Percentiles rank a stretch among this genome's conserved stretches.
Conservation (phyloP, 2,329 filamentous ascomycete genomes). For the Penicillium sp. region DNA sequence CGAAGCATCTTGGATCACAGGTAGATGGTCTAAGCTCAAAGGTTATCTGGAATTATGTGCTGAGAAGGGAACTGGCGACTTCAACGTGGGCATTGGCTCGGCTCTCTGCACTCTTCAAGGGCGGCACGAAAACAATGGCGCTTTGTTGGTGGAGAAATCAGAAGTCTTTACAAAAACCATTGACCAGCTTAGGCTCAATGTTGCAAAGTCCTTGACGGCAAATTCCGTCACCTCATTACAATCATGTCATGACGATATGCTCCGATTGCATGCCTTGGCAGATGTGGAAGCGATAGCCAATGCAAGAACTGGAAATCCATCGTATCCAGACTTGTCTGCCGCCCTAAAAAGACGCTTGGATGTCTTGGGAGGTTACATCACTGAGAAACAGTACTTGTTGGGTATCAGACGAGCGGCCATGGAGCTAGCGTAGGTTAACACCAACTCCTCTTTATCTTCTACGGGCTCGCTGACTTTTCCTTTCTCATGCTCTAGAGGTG, state of each 20-base stretch:
- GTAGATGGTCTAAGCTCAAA: constrained; percentile 74
- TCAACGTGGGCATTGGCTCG: constrained; percentile 78
- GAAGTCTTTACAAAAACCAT: constrained; percentile 59
- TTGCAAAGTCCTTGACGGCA: constrained; percentile 72
- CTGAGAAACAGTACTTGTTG: constrained; percentile 91
- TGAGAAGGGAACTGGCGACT: constrained; percentile 57
- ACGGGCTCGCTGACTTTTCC: constrained; percentile 23
- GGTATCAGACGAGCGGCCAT: constrained; percentile 84
- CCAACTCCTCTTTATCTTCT: constrained; percentile 2
- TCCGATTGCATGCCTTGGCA: constrained; percentile 82
- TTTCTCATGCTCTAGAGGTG: constrained; percentile 29
- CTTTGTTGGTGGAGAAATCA: constrained; percentile 46
- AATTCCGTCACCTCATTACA: constrained; percentile 79
- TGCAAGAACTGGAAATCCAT: constrained; percentile 34
- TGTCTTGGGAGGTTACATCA: constrained; percentile 81
- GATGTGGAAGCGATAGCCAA: constrained; percentile 79
- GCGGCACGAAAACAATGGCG: constrained; percentile 42
- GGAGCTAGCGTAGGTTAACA: constrained; percentile 59
- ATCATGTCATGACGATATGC: constrained; percentile 78
- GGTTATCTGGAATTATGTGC: constrained; percentile 58
- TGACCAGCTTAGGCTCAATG: constrained; percentile 64
- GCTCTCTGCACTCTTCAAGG: constrained; percentile 62
- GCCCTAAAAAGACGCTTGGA: constrained; percentile 77
- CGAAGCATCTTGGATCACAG: constrained; percentile 89
- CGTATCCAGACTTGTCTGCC: constrained; percentile 43